Conservation (phyloP, 2,329 filamentous ascomycete genomes). For the Colletotrichum limetticola region DNA sequence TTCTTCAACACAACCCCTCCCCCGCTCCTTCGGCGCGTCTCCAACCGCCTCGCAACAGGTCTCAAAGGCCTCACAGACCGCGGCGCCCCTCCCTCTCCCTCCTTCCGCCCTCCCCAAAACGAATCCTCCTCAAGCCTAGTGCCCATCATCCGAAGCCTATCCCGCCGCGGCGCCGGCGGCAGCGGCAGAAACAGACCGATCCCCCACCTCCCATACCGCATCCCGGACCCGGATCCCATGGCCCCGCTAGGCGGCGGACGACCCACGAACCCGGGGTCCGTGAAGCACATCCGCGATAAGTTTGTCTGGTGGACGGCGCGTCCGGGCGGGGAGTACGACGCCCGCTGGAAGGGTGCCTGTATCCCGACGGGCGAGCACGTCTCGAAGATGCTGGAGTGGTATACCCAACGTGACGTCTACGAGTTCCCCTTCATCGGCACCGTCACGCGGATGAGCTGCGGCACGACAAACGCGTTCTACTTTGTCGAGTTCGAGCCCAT, state of each 20-base stretch:
- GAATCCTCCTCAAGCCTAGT: not conserved
- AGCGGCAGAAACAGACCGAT: not conserved
- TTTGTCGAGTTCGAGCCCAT: conserved; percentile 2
- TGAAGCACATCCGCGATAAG: not conserved
- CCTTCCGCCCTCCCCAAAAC: not conserved
- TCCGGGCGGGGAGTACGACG: not conserved
- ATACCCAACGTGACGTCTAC: not conserved
- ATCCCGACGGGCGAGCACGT: not conserved
- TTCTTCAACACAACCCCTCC: not conserved
- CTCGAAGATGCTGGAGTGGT: conserved; percentile 6
- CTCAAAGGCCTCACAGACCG: not conserved
- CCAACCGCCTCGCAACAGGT: not conserved
- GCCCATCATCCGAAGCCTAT: not conserved
- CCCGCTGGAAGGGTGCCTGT: not conserved
- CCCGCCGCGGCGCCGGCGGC: no score
- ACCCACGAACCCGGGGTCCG: not conserved
- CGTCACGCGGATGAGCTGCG: conserved; percentile 2
- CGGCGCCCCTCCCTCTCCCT: not conserved
- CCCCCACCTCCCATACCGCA: conserved; percentile 1
- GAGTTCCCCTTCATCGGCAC: not conserved
- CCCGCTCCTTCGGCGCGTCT: not conserved
- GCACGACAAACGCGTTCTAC: not conserved
- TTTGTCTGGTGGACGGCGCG: not conserved
- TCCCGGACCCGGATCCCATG: not conserved
- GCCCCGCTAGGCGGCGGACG: not conserved